A percentile compares a stretch with the other conserved stretches of the same genome.
These are phyloP conservation scores for Ophiostoma perfectum DNA, from an alignment of 2,329 filamentous ascomycete species.

Conservation along the genomic window DNA sequence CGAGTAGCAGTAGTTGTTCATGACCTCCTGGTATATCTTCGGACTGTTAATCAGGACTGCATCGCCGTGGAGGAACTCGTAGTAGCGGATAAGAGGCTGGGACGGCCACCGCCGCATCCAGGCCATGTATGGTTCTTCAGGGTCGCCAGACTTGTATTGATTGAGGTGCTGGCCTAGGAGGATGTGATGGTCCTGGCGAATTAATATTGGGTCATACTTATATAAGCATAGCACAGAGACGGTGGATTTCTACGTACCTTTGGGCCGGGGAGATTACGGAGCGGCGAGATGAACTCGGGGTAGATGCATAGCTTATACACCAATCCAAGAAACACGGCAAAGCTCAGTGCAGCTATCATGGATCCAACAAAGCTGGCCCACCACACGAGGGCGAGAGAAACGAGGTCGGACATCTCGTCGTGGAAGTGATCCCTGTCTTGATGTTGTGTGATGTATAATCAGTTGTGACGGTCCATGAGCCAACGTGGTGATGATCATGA, in stretches of 20 bases:
- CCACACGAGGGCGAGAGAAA: no score
- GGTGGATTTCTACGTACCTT: background rate
- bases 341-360: background rate
- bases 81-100: constrained; percentile 37
- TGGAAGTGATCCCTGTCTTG: no score
- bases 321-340: background rate
- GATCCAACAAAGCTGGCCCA: background rate
- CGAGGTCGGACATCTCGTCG: no score
- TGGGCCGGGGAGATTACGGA: constrained; percentile 16
- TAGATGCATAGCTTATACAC: constrained; percentile 12
- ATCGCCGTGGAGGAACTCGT: constrained; percentile 35
- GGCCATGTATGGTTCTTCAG: constrained; percentile 21
- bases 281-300: constrained; percentile 15
- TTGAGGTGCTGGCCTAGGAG: constrained; percentile 23
- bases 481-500: no score
- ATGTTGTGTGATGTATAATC: no score
- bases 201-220: background rate
- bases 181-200: constrained; percentile 22
- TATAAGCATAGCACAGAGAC: background rate
- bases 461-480: no score
- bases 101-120: constrained; percentile 23
- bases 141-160: constrained; percentile 18
- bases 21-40: constrained; percentile 35
- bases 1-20: constrained; percentile 38
- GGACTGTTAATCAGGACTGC: constrained; percentile 37